A percentile compares a stretch with the other conserved stretches of the same genome.
These are phyloP conservation scores for Dinochytrium kinnereticum DNA, from an alignment of 371 early-diverging fungal species.

Conservation along the genomic window DNA sequence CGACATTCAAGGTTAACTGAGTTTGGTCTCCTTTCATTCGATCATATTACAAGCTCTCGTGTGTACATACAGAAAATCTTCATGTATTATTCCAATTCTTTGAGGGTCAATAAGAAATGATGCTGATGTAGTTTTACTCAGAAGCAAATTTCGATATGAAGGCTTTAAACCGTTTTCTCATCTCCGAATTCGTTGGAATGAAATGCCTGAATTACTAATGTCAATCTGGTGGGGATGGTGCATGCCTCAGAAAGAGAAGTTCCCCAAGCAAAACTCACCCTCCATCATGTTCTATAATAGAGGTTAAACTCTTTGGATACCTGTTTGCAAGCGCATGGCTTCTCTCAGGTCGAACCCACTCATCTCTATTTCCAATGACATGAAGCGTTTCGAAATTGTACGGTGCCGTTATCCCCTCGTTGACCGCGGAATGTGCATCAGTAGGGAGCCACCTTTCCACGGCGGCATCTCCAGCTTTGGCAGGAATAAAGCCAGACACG, in stretches of 20 bases:
- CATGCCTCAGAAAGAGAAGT: too few relatives aligned
- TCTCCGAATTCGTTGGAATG: constrained; percentile 68
- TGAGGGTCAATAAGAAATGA: not conserved
- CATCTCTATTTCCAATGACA: constrained; percentile 68
- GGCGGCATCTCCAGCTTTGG: constrained; percentile 12
- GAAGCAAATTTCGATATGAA: constrained; percentile 36
- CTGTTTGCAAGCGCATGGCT: constrained; percentile 51
- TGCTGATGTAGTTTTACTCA: not conserved
- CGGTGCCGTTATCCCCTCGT: constrained; percentile 4
- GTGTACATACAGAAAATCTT: not conserved
- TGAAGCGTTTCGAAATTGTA: constrained; percentile 62
- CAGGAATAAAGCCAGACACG: constrained; percentile 65
- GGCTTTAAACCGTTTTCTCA: constrained; percentile 61
- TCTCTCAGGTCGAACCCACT: constrained; percentile 56
- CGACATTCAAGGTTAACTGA: not conserved
- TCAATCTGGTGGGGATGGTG: not conserved
- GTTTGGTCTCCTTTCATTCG: not conserved
- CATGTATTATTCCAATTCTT: too few relatives aligned
- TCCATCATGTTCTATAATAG: constrained; percentile 52
- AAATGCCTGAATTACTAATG: constrained; percentile 57
- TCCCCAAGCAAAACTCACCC: too few relatives aligned
- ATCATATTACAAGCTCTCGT: not conserved
- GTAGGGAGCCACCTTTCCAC: constrained; percentile 18
- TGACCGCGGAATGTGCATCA: too few relatives aligned
- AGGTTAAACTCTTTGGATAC: constrained; percentile 42